These are phyloP conservation scores for Chloranthus sessilifolius DNA, from an alignment of 164 flowering plant species.

Conservation along the genomic window DNA sequence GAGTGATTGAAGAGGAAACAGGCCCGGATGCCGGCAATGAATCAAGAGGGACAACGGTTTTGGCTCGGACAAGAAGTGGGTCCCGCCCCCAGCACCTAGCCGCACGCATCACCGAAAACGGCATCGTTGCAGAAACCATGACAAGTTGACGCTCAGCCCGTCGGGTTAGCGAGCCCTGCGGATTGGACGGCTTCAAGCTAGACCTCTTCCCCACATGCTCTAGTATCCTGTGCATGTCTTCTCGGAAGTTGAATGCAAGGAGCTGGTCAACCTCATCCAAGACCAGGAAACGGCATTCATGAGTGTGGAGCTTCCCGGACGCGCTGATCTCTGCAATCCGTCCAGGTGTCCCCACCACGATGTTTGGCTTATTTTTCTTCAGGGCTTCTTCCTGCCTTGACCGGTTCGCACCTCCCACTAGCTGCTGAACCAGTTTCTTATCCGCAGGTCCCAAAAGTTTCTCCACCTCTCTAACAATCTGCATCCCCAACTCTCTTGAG, in stretches of 20 bases:
- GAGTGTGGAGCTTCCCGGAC: slow-evolving; percentile 87
- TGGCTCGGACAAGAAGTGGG: slow-evolving; percentile 87
- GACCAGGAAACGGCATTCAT: slow-evolving; percentile 76
- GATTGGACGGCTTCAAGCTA: slow-evolving; percentile 26
- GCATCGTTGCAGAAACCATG: slow-evolving; percentile 94
- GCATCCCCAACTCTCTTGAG: slow-evolving; percentile 97
- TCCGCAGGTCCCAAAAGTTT: slow-evolving; percentile 68
- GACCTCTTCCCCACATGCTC: slow-evolving; percentile 88
- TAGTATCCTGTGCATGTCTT: slow-evolving; percentile 84
- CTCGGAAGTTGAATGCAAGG: slow-evolving; percentile 84
- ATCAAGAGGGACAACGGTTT: slow-evolving; percentile 59
- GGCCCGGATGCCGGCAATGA: slow-evolving; percentile 46
- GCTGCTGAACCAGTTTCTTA: slow-evolving; percentile 82
- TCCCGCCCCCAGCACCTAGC: slow-evolving; percentile 82
- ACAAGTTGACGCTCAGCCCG: slow-evolving; percentile 60
- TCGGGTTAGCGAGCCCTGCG: slow-evolving; percentile 17
- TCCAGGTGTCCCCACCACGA: slow-evolving; percentile 97
- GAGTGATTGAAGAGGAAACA: slow-evolving; percentile 32
- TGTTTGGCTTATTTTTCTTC: slow-evolving; percentile 83
- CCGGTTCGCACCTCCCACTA: slow-evolving; percentile 94
- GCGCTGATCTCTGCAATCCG: slow-evolving; percentile 92
- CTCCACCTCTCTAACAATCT: slow-evolving; percentile 94
- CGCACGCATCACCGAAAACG: slow-evolving; percentile 85
- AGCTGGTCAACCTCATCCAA: slow-evolving; percentile 95
- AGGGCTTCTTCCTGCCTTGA: slow-evolving; percentile 94